Percentiles rank a stretch among this genome's conserved stretches.
Evolutionary conservation across 2,329 filamentous ascomycete species (phyloP).

Genomic region (Metarhizium brunneum): DNA sequence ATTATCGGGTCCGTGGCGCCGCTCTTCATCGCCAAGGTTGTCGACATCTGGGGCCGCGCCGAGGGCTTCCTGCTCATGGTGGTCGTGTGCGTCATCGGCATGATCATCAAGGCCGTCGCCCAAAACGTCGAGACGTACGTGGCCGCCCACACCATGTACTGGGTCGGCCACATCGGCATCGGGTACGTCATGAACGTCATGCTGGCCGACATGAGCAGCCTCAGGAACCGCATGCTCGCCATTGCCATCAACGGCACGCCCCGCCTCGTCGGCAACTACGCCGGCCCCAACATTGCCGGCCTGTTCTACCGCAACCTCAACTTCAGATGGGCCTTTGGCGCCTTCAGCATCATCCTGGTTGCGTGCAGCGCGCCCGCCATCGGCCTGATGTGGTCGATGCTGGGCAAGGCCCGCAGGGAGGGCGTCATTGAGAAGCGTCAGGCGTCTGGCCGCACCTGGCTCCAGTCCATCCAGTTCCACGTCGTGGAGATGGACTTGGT

Average conservation of each 20-base stretch:
- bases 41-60: conserved; percentile 52
- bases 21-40: neutral
- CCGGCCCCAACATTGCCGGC: conserved; percentile 18
- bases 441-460: too few relatives aligned
- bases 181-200: conserved; percentile 54
- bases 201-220: conserved; percentile 49
- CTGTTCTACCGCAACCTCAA: conserved; percentile 22
- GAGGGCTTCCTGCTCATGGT: conserved; percentile 49
- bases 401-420: too few relatives aligned
- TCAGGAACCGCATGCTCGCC: conserved; percentile 26
- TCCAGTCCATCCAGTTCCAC: too few relatives aligned
- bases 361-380: too few relatives aligned
- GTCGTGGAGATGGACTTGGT: neutral
- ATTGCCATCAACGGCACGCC: conserved; percentile 31
- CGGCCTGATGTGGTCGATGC: too few relatives aligned
- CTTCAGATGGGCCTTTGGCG: conserved; percentile 40
- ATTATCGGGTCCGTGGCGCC: conserved; percentile 46
- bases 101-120: conserved; percentile 54
- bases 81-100: conserved; percentile 31
- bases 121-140: conserved; percentile 22
- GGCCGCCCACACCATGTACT: conserved; percentile 45
- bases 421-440: too few relatives aligned
- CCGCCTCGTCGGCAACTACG: conserved; percentile 33
- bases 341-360: conserved; percentile 43
- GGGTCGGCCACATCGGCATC: conserved; percentile 49